Base-by-base conservation (phyloP, 257 asterid genomes). In the Scutellaria galericulata region DNA sequence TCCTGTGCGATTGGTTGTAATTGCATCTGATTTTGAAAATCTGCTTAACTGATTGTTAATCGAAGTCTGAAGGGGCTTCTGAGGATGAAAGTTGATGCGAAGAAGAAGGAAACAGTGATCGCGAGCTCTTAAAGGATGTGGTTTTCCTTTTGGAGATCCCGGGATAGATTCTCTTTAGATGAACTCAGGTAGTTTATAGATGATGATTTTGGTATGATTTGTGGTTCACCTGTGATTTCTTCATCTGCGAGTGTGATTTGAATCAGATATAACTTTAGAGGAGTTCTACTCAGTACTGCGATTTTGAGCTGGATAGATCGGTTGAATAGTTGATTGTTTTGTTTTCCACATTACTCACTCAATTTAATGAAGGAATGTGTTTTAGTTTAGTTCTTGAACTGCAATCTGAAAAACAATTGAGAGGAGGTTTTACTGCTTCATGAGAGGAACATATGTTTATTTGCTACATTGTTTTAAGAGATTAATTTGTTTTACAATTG, bases 81-180 rank as follows among this genome's bases (percentile, higher is more conserved):
- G 81, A 77, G 50, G 77, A 81, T 79, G 86, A 77, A 55, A 75
- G 76, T 84, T 80, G 80, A 76, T 74, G 88, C 78, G 56, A 57
- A 48, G 70, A 47, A 72, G 74, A 70, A 78, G 70, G 76, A 71
- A 73, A 64, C 72, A 72, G 76, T 82, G 84, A 86, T 82, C 79
- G 69, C 71, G 78, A 80, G 82, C 82, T 84, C 84, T 58, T 70
- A 84, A 75, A 88, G 84, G 83, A 94, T 89, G 98, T 89, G 98
- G 99, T 84, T 87, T 76, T 82, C 97, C 81, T 91, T 94, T 76
- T 91, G 96, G 99, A 92, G 88, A 88, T 87, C 99, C 79, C 84
- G 99, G 78, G 91, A 91, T 53, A 90, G 98, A 79, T 88, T 88
- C 81, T 87, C 99, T 71, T 79, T 94, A 64, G 98, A 91, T 78